Percentiles rank a stretch among this genome's conserved stretches.
Conservation (phyloP, 805 yeast genomes). For the Barnettozyma siamensis region DNA sequence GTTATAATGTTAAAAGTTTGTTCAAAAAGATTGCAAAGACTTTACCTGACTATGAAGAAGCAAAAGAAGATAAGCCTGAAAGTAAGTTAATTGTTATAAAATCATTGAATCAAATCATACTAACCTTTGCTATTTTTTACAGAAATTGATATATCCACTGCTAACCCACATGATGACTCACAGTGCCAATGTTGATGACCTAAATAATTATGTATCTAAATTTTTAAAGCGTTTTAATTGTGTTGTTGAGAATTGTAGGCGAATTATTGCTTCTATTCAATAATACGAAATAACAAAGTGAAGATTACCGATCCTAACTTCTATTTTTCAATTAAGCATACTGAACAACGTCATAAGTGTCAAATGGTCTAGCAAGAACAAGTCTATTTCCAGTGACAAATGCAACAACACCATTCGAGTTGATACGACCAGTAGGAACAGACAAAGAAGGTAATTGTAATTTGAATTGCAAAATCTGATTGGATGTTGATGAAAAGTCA, state of each 20-base stretch:
- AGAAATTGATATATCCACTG: slow-evolving; percentile 24
- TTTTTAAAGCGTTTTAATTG: too few relatives aligned
- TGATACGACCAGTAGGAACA: slow-evolving; percentile 21
- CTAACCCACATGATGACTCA: slow-evolving; percentile 18
- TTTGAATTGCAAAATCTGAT: slow-evolving; percentile 19
- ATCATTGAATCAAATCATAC: too few relatives aligned
- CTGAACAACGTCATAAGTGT: slow-evolving; percentile 23
- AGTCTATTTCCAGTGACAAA: slow-evolving; percentile 21
- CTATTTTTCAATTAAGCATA: slow-evolving; percentile 2
- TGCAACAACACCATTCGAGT: slow-evolving; percentile 20
- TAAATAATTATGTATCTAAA: too few relatives aligned
- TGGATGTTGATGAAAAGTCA: slow-evolving; percentile 15
- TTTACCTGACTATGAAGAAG: slow-evolving; percentile 71
- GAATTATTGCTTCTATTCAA: too few relatives aligned
- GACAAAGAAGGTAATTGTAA: slow-evolving; percentile 17
- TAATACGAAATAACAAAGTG: too few relatives aligned
- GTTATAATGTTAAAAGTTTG: slow-evolving; percentile 84
- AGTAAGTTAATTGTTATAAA: slow-evolving; percentile 8
- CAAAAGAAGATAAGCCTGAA: slow-evolving; percentile 21
- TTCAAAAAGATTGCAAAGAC: slow-evolving; percentile 89
- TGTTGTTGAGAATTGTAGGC: too few relatives aligned
- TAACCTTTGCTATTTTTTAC: too few relatives aligned
- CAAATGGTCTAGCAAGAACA: slow-evolving; percentile 22
- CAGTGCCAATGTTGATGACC: slow-evolving; percentile 21
- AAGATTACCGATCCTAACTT: too few relatives aligned